Conservation (phyloP, 179 eudicot genomes). For the Amaranthus tricolor region DNA sequence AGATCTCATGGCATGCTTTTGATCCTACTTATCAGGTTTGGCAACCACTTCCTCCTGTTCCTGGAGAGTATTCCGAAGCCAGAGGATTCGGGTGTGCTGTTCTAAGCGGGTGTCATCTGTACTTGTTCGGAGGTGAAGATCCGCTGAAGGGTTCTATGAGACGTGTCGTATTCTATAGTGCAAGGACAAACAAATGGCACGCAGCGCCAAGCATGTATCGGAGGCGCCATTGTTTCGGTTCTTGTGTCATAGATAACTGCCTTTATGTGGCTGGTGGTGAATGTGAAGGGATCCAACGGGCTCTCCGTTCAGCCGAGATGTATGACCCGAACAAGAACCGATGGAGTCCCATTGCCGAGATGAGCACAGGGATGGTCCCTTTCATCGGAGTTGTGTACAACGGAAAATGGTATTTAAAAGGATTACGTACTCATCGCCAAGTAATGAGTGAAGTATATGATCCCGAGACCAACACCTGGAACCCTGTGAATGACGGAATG, state of each 20-base stretch:
- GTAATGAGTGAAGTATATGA: slow-evolving; percentile 78
- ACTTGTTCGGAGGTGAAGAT: slow-evolving; percentile 89
- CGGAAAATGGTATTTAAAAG: slow-evolving; percentile 85
- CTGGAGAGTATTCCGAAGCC: slow-evolving; percentile 76
- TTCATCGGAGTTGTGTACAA: slow-evolving; percentile 86
- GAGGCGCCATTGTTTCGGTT: slow-evolving; percentile 86
- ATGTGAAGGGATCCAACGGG: slow-evolving; percentile 83
- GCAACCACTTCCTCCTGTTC: slow-evolving; percentile 97
- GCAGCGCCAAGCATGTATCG: slow-evolving; percentile 89
- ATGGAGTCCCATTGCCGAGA: slow-evolving; percentile 80
- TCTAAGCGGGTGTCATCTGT: slow-evolving; percentile 85
- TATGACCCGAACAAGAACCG: slow-evolving; percentile 82
- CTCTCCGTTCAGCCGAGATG: slow-evolving; percentile 85
- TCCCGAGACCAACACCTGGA: slow-evolving; percentile 69
- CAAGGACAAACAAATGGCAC: slow-evolving; percentile 95
- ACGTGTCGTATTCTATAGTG: slow-evolving; percentile 82
- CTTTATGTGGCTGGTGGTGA: slow-evolving; percentile 97
- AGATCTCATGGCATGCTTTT: slow-evolving; percentile 92
- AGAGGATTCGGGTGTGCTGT: slow-evolving; percentile 98
- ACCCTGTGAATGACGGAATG: slow-evolving; percentile 67
- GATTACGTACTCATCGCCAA: slow-evolving; percentile 76
- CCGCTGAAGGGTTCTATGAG: slow-evolving; percentile 87
- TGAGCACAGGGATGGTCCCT: slow-evolving; percentile 94
- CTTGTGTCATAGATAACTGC: slow-evolving; percentile 87
- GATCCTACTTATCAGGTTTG: slow-evolving; percentile 88